phyloP scores from a whole-genome alignment of 306 rosid genomes.

The Potentilla sterilis region DNA sequence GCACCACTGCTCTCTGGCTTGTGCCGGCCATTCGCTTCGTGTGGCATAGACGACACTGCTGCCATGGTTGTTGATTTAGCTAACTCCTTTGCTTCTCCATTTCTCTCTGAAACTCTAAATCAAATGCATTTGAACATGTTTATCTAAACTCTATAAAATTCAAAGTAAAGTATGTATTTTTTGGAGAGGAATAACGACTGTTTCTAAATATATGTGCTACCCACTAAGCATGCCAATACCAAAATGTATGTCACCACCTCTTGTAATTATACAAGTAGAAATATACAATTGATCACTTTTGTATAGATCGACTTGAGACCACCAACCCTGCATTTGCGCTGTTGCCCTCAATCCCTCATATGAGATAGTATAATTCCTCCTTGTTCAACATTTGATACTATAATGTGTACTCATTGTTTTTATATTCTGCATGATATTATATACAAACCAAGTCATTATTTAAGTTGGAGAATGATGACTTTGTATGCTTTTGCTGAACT shows the following conservation, averaged over 20 bases:
- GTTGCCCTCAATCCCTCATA: not conserved
- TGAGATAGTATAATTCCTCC: not conserved
- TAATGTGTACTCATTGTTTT: slow-evolving; percentile 6
- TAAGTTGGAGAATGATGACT: slow-evolving; percentile 32
- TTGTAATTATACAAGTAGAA: slow-evolving; percentile 4
- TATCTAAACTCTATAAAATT: no score
- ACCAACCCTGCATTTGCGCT: slow-evolving; percentile 2
- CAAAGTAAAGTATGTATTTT: no score
- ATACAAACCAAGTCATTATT: slow-evolving; percentile 22
- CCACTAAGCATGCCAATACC: slow-evolving; percentile 22
- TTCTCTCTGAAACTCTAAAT: no score
- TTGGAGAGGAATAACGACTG: not conserved
- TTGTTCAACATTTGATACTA: not conserved
- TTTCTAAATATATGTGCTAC: slow-evolving; percentile 7
- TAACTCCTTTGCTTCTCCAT: no score
- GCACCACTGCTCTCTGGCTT: no score
- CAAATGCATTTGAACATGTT: no score
- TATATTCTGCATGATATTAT: slow-evolving; percentile 16
- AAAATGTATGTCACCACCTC: slow-evolving; percentile 14
- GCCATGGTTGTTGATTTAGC: no score
- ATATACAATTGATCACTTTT: not conserved
- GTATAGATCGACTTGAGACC: slow-evolving; percentile 4
- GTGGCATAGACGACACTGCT: no score
- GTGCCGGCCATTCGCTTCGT: no score
- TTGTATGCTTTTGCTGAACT: slow-evolving; percentile 5